A percentile compares a stretch with the other conserved stretches of the same genome.
phyloP scores from a whole-genome alignment of 2,329 filamentous ascomycete genomes.

The Leptosphaerulina australis region DNA sequence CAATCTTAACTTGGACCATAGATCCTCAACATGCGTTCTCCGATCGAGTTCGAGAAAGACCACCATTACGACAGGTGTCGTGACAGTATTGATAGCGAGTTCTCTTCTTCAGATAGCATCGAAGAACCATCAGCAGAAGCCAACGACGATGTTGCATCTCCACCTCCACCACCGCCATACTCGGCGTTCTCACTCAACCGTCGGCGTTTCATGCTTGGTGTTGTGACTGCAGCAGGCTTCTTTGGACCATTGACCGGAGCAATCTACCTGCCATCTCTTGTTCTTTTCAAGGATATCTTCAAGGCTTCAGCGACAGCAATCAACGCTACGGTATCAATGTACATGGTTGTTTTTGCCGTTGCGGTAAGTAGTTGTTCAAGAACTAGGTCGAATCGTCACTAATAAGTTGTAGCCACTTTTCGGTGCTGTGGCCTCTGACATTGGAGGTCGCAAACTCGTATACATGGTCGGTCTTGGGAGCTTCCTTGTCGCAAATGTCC shows the following conservation, averaged over 20 bases:
- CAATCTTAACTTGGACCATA: constrained; percentile 7
- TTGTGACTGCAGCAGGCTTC: constrained; percentile 52
- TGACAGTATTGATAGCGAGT: constrained; percentile 32
- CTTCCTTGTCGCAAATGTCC: constrained; percentile 49
- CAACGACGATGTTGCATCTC: constrained; percentile 7
- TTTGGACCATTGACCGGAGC: constrained; percentile 53
- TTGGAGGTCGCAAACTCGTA: constrained; percentile 50
- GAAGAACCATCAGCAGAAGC: constrained; percentile 18
- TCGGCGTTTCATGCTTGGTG: constrained; percentile 47
- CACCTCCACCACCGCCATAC: constrained; percentile 36
- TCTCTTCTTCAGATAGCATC: constrained; percentile 21
- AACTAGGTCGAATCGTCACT: constrained; percentile 1
- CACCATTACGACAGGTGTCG: constrained; percentile 29
- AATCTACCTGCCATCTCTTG: constrained; percentile 54
- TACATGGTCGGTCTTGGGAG: constrained; percentile 51
- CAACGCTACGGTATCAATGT: constrained; percentile 55
- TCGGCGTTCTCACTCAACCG: constrained; percentile 48
- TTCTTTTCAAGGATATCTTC: constrained; percentile 48
- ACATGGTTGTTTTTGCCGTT: constrained; percentile 54
- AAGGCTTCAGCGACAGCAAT: constrained; percentile 45
- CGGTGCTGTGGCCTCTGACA: constrained; percentile 51
- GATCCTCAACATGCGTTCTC: constrained; percentile 28
- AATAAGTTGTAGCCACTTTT: constrained; percentile 45
- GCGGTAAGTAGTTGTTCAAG: constrained; percentile 25
- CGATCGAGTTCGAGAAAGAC: constrained; percentile 34